phyloP scores from a whole-genome alignment of 371 early-diverging fungal genomes.

The Zychaea mexicana region DNA sequence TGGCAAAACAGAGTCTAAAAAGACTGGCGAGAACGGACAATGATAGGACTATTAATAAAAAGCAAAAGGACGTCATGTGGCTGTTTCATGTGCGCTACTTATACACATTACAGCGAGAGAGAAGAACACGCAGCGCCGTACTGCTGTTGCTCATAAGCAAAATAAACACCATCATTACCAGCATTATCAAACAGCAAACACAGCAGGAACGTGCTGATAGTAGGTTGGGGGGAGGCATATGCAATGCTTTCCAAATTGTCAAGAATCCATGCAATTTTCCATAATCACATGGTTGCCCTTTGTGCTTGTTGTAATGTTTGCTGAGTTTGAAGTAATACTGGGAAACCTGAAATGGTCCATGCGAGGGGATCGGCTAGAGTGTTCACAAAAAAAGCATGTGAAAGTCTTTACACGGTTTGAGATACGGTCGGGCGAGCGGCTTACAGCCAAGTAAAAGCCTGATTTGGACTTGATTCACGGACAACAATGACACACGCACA shows the following conservation, averaged over 20 bases:
- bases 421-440: background rate
- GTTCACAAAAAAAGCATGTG: background rate
- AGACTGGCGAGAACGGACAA: background rate
- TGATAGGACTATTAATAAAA: no score
- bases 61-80: background rate
- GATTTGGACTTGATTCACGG: conserved; percentile 6
- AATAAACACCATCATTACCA: no score
- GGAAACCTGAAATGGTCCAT: conserved; percentile 3
- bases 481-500: background rate
- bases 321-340: background rate
- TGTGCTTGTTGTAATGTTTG: background rate
- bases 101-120: background rate
- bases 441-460: background rate
- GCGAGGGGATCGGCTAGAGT: background rate
- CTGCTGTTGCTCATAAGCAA: no score
- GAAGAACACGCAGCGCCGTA: background rate
- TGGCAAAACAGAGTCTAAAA: background rate
- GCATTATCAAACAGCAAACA: background rate
- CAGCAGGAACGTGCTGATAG: no score
- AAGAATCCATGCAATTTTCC: background rate
- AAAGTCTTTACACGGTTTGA: background rate
- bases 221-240: no score
- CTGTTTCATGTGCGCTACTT: background rate
- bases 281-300: conserved; percentile 1
- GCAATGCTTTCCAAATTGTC: background rate